Conservation (phyloP, 192 early-diverging fungal species). For the Cladochytrium replicatum region DNA sequence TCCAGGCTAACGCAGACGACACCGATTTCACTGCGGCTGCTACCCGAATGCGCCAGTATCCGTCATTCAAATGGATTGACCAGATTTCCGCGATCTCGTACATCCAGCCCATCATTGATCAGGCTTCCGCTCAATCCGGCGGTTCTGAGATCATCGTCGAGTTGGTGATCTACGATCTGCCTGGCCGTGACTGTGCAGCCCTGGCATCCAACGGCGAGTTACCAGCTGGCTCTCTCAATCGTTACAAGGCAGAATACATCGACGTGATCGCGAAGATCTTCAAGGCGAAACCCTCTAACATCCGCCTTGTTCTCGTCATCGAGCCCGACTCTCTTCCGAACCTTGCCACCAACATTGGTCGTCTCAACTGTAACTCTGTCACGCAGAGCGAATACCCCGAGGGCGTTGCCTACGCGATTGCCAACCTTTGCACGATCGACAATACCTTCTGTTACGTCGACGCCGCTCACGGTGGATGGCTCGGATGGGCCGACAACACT, state of each 20-base stretch:
- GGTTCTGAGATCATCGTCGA: constrained; percentile 11
- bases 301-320: constrained; percentile 32
- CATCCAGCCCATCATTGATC: neutral
- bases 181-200: constrained; percentile 35
- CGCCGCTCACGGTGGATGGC: constrained; percentile 34
- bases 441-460: constrained; percentile 32
- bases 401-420: constrained; percentile 35
- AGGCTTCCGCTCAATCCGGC: constrained; percentile 8
- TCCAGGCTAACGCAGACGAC: no score
- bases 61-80: constrained; percentile 16
- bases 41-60: neutral
- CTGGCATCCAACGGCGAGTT: constrained; percentile 36
- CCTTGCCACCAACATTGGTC: constrained; percentile 26
- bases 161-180: constrained; percentile 42
- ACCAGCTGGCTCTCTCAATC: constrained; percentile 10
- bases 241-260: constrained; percentile 36
- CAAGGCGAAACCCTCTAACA: constrained; percentile 15
- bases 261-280: constrained; percentile 16
- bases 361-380: no score
- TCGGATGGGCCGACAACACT: constrained; percentile 28
- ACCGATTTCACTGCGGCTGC: neutral
- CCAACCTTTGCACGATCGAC: constrained; percentile 12
- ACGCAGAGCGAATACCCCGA: constrained; percentile 12
- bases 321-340: constrained; percentile 39
- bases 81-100: neutral